These are phyloP conservation scores for Aspergillus baeticus DNA, from an alignment of 495 filamentous ascomycete species.

Conservation along the genomic window DNA sequence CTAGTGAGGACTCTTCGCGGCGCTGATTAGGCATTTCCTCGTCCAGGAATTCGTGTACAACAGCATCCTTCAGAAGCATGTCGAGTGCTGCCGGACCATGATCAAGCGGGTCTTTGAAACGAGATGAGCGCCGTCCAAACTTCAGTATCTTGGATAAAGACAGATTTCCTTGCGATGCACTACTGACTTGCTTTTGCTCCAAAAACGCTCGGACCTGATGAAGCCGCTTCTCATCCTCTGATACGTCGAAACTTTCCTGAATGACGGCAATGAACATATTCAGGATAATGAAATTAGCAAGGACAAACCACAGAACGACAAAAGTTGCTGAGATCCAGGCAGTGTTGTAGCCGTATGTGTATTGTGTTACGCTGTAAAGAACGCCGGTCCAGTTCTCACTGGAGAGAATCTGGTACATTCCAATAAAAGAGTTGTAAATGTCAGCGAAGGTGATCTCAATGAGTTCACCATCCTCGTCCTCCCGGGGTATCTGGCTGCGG, in stretches of 20 bases:
- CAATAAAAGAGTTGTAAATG: constrained; percentile 93
- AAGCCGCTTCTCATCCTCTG: constrained; percentile 95
- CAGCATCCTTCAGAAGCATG: constrained; percentile 92
- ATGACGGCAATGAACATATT: constrained; percentile 99
- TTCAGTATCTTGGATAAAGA: constrained; percentile 87
- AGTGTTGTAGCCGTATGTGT: constrained; percentile 59
- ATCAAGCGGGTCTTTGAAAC: constrained; percentile 78
- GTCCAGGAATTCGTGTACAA: constrained; percentile 91
- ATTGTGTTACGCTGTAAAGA: constrained; percentile 76
- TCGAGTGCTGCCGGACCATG: constrained; percentile 86
- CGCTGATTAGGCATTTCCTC: constrained; percentile 46
- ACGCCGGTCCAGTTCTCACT: constrained; percentile 94
- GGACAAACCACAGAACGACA: constrained; percentile 91
- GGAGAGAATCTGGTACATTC: constrained; percentile 98
- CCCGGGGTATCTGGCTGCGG: constrained; percentile 71
- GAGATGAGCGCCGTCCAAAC: constrained; percentile 61
- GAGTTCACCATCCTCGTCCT: constrained; percentile 53
- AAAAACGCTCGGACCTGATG: constrained; percentile 94
- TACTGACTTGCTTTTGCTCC: constrained; percentile 82
- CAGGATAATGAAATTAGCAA: constrained; percentile 92
- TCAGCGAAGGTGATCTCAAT: constrained; percentile 77
- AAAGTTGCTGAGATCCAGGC: constrained; percentile 96
- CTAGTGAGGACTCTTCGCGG: constrained; percentile 24
- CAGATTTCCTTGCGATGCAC: constrained; percentile 64
- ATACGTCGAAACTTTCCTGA: constrained; percentile 99